These are phyloP conservation scores for Purpureocillium lavendulum DNA, from an alignment of 2,329 filamentous ascomycete species.

Conservation along the genomic window DNA sequence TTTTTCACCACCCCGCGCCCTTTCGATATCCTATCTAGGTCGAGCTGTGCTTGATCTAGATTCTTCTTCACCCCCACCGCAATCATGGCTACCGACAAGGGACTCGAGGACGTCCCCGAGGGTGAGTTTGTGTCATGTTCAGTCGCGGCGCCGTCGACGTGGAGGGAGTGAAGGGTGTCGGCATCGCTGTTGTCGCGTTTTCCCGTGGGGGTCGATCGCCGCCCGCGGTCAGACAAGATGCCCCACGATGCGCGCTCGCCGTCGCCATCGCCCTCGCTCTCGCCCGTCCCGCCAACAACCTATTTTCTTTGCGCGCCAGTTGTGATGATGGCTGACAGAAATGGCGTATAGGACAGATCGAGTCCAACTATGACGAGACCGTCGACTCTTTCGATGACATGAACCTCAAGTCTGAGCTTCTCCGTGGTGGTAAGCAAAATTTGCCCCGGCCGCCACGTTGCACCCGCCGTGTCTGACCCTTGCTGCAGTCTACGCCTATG, in stretches of 20 bases:
- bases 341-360: constrained; percentile 74
- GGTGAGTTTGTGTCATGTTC: constrained; percentile 49
- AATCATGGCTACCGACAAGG: constrained; percentile 98
- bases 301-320: background rate
- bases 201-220: background rate
- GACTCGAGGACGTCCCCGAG: constrained; percentile 96
- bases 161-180: background rate
- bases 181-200: background rate
- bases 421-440: constrained; percentile 64
- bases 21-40: constrained; percentile 49
- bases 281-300: background rate
- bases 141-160: constrained; percentile 1
- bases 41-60: constrained; percentile 72
- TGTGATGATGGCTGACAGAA: background rate
- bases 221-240: background rate
- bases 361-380: constrained; percentile 99
- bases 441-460: constrained; percentile 9
- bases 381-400: constrained; percentile 99
- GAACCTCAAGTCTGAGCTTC: constrained; percentile 93
- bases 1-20: constrained; percentile 26
- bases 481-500: constrained; percentile 80
- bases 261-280: constrained; percentile 1
- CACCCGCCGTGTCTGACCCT: constrained; percentile 16
- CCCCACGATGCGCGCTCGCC: constrained; percentile 2
- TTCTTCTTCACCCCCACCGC: constrained; percentile 49